Conservation (phyloP, 345 rosid genomes). For the Rhodamnia rubescens region DNA sequence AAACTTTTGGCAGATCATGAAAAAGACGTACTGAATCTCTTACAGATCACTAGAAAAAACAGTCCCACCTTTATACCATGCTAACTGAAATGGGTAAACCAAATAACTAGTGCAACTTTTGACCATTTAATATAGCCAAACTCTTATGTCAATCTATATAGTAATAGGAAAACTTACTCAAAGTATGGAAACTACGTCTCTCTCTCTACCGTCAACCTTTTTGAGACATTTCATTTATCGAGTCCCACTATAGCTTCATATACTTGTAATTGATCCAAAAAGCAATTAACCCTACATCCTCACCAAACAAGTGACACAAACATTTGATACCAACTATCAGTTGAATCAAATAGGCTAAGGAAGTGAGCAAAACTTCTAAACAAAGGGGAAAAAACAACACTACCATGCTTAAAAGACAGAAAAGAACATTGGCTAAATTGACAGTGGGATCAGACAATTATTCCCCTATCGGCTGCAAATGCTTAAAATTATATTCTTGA, state of each 20-base stretch:
- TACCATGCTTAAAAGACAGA: neutral
- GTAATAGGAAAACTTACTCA: neutral
- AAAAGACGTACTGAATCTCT: neutral
- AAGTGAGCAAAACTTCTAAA: neutral
- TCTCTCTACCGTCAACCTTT: neutral
- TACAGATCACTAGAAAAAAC: neutral
- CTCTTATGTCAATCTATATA: neutral
- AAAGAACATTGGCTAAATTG: neutral
- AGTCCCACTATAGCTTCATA: neutral
- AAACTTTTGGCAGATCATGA: neutral
- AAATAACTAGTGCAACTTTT: neutral
- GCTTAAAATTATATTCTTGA: neutral
- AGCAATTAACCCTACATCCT: neutral
- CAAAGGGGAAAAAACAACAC: neutral
- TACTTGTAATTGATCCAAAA: neutral
- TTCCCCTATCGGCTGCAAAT: neutral
- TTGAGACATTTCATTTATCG: neutral
- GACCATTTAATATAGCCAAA: neutral
- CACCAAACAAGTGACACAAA: neutral
- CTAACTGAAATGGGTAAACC: neutral
- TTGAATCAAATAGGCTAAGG: neutral
- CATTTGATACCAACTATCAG: neutral
- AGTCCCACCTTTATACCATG: neutral
- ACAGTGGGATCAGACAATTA: neutral
- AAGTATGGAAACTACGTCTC: neutral